Base-by-base conservation (phyloP, 768 basidiomycete genomes). In the Lentinula detonsa region DNA sequence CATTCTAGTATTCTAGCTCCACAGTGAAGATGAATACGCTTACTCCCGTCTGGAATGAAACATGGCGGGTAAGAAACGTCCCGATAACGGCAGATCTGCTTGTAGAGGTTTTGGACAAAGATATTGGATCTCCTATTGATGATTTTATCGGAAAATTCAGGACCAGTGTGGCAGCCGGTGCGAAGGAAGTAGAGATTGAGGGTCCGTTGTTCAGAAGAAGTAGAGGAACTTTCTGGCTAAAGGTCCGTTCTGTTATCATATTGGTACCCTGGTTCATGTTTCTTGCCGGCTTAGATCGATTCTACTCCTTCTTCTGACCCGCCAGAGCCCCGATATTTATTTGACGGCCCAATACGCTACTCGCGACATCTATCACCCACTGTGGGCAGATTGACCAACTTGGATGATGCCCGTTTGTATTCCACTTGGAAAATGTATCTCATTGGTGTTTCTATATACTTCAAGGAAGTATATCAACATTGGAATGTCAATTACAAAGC, bases 401-500 rank as follows among this genome's bases (percentile, higher is more conserved):
- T 86, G 57, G 80, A 84, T 66, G 82, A 84, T 62, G 77, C 75
- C 0, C 82, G 86, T 0, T 75, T 90, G 21, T 91, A 91, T 68
- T 85, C 87, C 39, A 92, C 90, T 1, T 92, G 91, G 90, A 91
- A 91, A 69, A 78, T 85, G 64, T 86, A 83, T 66, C 74, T 91
- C 70, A 78, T 78, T 57, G 86, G 84, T 28, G 70, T 90, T 1
- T 79, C 76, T 2, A 69, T 78, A 8, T 82, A 83, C 71, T 88
- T 92, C 66, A 77, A 82, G 6, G 81, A 87, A 66, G 71, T 63
- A 31, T 70, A 80, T 59, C 90, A 92, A 68, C 74, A 69, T 31
- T 92, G 89, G 90, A 90, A 88, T 69, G 72, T 65, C 58, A 64
- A 80, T 16, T 88, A 91, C 76, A 81, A 79, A 65, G 85, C 87